Conservation (phyloP, 441 rosid genomes). For the Macaranga tanarius region DNA sequence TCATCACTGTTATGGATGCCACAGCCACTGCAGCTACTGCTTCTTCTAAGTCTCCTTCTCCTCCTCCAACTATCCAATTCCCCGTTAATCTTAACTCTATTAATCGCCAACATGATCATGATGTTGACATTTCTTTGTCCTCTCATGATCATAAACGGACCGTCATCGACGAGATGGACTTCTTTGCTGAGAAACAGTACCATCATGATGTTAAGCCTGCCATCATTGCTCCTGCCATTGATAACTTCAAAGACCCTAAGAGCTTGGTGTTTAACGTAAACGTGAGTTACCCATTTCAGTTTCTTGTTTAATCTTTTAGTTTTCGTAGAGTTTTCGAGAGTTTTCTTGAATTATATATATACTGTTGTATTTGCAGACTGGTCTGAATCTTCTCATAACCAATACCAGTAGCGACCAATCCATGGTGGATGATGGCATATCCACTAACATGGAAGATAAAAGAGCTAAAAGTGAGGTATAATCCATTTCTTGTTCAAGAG, state of each 20-base stretch:
- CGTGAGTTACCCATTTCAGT: constrained; percentile 24
- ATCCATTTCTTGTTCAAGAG: no score
- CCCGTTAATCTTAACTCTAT: constrained; percentile 32
- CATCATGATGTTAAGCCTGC: constrained; percentile 9
- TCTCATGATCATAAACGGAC: constrained; percentile 17
- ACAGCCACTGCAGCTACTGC: not conserved
- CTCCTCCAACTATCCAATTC: constrained; percentile 43
- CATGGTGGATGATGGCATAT: constrained; percentile 71
- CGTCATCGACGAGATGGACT: constrained; percentile 46
- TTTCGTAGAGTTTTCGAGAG: not conserved
- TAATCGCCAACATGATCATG: no score
- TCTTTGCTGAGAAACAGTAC: constrained; percentile 35
- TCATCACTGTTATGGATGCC: constrained; percentile 28
- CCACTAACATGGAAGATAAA: constrained; percentile 57
- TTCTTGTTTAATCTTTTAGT: not conserved
- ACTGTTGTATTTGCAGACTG: constrained; percentile 45
- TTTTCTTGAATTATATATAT: not conserved
- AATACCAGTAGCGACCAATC: constrained; percentile 78
- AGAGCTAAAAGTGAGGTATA: constrained; percentile 62
- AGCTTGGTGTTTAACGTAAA: constrained; percentile 33
- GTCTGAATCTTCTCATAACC: constrained; percentile 73
- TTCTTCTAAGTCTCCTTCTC: constrained; percentile 14
- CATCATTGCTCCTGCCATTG: not conserved
- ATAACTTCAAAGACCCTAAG: constrained; percentile 4
- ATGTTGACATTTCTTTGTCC: constrained; percentile 10